Evolutionary conservation across 495 filamentous ascomycete genomes (phyloP).

Genomic region (Penicillium manginii): DNA sequence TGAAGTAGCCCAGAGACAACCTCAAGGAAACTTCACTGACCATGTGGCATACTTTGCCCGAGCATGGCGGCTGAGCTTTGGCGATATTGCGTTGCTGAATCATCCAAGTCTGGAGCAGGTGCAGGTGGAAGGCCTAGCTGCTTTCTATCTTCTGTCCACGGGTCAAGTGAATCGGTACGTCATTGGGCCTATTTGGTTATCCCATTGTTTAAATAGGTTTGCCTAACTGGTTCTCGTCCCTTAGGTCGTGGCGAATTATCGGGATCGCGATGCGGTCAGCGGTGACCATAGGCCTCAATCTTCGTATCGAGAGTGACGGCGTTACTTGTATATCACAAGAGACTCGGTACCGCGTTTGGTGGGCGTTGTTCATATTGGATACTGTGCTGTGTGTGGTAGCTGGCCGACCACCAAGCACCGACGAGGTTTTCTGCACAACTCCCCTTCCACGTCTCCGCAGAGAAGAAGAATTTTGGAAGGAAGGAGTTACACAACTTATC

Average conservation of each 20-base stretch:
- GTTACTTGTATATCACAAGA: constrained; percentile 54
- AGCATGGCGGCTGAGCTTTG: constrained; percentile 59
- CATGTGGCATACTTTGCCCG: constrained; percentile 61
- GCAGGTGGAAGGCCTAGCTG: constrained; percentile 58
- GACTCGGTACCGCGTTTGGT: constrained; percentile 45
- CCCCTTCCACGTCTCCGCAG: constrained; percentile 55
- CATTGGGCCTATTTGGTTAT: not conserved
- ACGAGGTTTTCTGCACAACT: constrained; percentile 56
- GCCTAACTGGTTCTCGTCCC: not conserved
- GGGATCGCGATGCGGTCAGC: constrained; percentile 64
- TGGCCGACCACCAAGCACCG: constrained; percentile 59
- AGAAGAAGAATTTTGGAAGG: constrained; percentile 45
- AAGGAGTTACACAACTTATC: constrained; percentile 35
- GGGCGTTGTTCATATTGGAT: constrained; percentile 63
- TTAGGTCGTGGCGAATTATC: constrained; percentile 60
- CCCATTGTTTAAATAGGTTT: not conserved
- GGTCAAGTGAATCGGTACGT: constrained; percentile 64
- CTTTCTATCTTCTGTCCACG: constrained; percentile 62
- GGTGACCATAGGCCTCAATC: constrained; percentile 61
- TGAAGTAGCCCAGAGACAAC: constrained; percentile 40
- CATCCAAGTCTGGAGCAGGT: constrained; percentile 62
- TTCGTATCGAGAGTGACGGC: constrained; percentile 57
- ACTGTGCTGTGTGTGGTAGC: constrained; percentile 60
- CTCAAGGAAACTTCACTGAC: constrained; percentile 42
- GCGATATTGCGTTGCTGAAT: constrained; percentile 49